Evolutionary conservation across 2,329 filamentous ascomycete species (phyloP).

Genomic region (Aureobasidium sp.): DNA sequence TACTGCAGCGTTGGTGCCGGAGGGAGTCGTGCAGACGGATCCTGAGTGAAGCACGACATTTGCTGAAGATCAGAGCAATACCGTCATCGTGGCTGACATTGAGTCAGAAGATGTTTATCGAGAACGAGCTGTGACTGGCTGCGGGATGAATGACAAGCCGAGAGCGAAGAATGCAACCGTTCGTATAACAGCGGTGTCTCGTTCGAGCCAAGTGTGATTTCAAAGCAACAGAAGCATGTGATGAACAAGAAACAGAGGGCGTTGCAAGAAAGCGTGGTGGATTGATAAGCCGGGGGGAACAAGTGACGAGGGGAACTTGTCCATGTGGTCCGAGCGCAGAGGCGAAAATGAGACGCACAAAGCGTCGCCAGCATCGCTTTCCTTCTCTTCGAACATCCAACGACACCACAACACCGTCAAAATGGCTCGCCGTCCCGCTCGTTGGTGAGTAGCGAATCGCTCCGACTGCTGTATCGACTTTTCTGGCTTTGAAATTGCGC

Average conservation of each 20-base stretch:
- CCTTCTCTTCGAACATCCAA: constrained; percentile 31
- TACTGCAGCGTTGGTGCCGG: too few species aligned
- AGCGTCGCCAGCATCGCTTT: too few species aligned
- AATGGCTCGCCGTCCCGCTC: constrained; percentile 98
- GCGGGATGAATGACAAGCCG: neutral
- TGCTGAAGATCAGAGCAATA: neutral
- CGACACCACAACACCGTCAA: constrained; percentile 59
- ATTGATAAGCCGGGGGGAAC: too few species aligned
- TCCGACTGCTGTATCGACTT: constrained; percentile 43
- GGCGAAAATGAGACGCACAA: too few species aligned
- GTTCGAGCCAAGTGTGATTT: neutral
- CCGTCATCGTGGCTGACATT: neutral
- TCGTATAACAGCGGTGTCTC: neutral
- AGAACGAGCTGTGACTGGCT: neutral
- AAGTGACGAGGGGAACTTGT: too few species aligned
- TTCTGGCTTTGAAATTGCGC: constrained; percentile 3
- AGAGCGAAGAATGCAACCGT: neutral
- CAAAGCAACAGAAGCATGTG: neutral
- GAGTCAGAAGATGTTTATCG: neutral
- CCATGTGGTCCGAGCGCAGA: too few species aligned
- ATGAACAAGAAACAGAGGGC: neutral
- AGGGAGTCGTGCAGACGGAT: too few species aligned
- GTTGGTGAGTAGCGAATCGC: constrained; percentile 50
- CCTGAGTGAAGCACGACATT: neutral
- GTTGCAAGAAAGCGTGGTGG: neutral